Evolutionary conservation across 1,139 yeast genomes (phyloP), one percentile per base, ranked within the genome.

Genomic region (Taphrina confusa): DNA sequence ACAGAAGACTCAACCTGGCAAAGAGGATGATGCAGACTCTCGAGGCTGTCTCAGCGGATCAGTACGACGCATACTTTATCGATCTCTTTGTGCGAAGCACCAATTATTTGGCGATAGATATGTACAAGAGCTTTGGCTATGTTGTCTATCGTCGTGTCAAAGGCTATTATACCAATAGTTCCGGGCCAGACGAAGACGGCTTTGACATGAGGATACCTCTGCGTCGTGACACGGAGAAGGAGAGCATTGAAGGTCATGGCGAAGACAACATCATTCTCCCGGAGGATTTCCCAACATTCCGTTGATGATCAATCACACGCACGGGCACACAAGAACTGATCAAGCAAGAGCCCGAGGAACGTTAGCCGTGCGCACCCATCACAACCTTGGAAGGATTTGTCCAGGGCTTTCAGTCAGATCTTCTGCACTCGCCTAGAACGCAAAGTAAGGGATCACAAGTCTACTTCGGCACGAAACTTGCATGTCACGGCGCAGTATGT

Each of bases 11-110:
- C 20, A 95, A 96, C 1, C 75, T 91, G 52, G 98, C 97, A 0
- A 69, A 72, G 61, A 80, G 80, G 63, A 77, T 91, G 61, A 91
- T 96, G 69, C 76, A 80, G 44, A 82, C 87, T 65, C 75, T 94
- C 46, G 92, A 86, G 67, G 78, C 81, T 55, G 79, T 85, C 57
- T 86, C 95, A 1, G 86, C 84, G 65, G 80, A 63, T n/a, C 68
- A 71, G 4, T 79, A 77, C 23, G 78, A 83, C 64, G 86, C 94
- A 3, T 82, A 86, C 68, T 92, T 92, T 70, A 82, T 91, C 67
- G 99, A 92, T 70, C 78, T 92, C 59, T 92, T 89, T 72, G 98
- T 92, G 36, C 85, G 90, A 68, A 89, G 92, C 31, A 85, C 92
- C 36, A 92, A 92, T 70, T 72, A 73, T 11, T 75, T 90, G 61